phyloP scores from a whole-genome alignment of 2,329 filamentous ascomycete genomes.

The Fusarium clavum region DNA sequence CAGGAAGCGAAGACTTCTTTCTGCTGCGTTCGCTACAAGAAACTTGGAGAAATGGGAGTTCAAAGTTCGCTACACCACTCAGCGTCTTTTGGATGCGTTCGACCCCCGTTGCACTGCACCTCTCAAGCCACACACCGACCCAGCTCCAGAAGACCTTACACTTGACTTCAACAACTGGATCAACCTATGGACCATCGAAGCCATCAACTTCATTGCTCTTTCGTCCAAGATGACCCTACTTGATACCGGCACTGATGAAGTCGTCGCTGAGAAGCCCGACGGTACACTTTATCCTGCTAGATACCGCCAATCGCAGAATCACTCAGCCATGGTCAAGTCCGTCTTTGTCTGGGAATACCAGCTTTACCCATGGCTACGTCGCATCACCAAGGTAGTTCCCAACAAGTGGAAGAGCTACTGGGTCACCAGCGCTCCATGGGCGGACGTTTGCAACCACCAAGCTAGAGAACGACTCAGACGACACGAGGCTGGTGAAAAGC shows the following conservation, averaged over 20 bases:
- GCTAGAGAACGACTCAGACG: conserved; percentile 46
- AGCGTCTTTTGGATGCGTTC: conserved; percentile 57
- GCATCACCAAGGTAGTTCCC: conserved; percentile 60
- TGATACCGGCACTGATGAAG: conserved; percentile 60
- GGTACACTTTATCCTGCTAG: conserved; percentile 59
- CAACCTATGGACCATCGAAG: conserved; percentile 69
- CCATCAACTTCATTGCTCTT: conserved; percentile 67
- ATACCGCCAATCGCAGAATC: conserved; percentile 62
- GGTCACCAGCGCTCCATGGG: conserved; percentile 52
- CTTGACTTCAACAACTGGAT: conserved; percentile 62
- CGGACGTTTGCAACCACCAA: conserved; percentile 55
- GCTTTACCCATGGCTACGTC: conserved; percentile 61
- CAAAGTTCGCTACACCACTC: conserved; percentile 66
- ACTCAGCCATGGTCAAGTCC: conserved; percentile 61
- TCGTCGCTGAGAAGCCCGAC: conserved; percentile 56
- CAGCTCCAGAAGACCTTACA: conserved; percentile 54
- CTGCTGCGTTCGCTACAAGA: conserved; percentile 63
- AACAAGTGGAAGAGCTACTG: conserved; percentile 49
- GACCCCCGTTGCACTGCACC: conserved; percentile 57
- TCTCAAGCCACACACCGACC: conserved; percentile 43
- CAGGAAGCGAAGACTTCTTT: conserved; percentile 62
- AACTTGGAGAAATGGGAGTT: conserved; percentile 66
- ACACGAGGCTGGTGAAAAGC: conserved; percentile 59
- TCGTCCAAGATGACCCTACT: conserved; percentile 63
- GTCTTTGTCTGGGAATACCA: conserved; percentile 62